Evolutionary conservation across 495 filamentous ascomycete genomes (phyloP), one percentile per base, ranked within the genome.

Genomic region (Lasiosphaeria miniovina): DNA sequence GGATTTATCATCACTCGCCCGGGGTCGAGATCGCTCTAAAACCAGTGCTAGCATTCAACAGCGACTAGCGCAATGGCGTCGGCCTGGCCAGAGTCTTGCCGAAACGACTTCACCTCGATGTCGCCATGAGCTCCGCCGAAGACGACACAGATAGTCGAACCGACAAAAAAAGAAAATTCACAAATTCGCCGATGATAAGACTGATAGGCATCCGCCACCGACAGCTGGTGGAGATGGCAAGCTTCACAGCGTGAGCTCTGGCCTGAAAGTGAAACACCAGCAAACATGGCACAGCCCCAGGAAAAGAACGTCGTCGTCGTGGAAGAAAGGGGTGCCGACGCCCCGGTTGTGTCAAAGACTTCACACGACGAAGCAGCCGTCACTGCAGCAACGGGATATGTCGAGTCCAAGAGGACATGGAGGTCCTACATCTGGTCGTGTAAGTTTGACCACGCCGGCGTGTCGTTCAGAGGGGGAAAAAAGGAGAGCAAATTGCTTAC

Each of bases 341-440:
- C 41, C 33, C 43, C 43, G n/a, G 41, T 35, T 2, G 58, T 14
- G 41, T 9, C 12, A 33, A 32, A 54, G 35, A 32, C 7, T 7
- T 31, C 34, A 1, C 40, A 31, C 36, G 12, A 36, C 10, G 52
- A 49, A n/a, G 41, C 12, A 7, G 51, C 45, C 33, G 32, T 14
- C 14, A n/a, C 32, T 17, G 12, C 43, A n/a, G 51, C 32, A 32
- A 24, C 24, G 24, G 1, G 24, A 24, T 60, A 60, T 34, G 41
- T 31, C 10, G 58, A 66, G 12, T 67, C 70, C 3, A 67, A 71
- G n/a, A 63, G 60, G 58, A 71, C 70, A 41, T 73, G 70, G 70
- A 59, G 59, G 54, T 73, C 70, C 11, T 73, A 69, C 49, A 67
- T 84, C 50, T 86, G 83, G 83, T 81, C 84, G 61, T 80, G 58